A percentile compares a stretch with the other conserved stretches of the same genome.
These are phyloP conservation scores for Eragrostis tef DNA, from an alignment of 202 grass and related monocot species.

Conservation along the genomic window DNA sequence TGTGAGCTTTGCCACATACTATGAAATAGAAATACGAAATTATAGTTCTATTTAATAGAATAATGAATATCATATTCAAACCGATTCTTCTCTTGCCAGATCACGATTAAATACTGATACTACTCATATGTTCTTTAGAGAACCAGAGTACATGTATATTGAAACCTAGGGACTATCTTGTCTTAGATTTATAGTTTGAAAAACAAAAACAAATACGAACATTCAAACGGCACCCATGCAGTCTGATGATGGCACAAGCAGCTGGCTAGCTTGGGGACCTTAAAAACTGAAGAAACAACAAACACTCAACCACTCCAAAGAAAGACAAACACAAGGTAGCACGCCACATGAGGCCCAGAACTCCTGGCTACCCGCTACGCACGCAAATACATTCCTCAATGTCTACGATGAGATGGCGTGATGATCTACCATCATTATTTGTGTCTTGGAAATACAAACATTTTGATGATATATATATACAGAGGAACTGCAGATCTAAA, in stretches of 20 bases:
- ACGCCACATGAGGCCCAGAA: neutral
- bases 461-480: neutral
- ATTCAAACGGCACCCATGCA: neutral
- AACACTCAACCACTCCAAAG: neutral
- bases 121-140: too few relatives aligned
- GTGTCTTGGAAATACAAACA: conserved; percentile 15
- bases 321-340: conserved; percentile 15
- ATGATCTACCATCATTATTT: conserved; percentile 29
- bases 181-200: too few relatives aligned
- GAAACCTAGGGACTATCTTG: too few relatives aligned
- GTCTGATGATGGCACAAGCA: neutral
- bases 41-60: too few relatives aligned
- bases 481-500: neutral
- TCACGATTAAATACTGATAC: too few relatives aligned
- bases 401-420: conserved; percentile 17
- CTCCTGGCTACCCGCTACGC: conserved; percentile 2
- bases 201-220: too few relatives aligned
- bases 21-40: too few relatives aligned
- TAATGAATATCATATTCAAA: too few relatives aligned
- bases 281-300: neutral
- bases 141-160: too few relatives aligned
- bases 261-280: neutral
- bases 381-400: neutral
- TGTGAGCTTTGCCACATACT: too few relatives aligned
- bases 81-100: too few relatives aligned